phyloP scores from a whole-genome alignment of 805 yeast species.

The Candida corydali region DNA sequence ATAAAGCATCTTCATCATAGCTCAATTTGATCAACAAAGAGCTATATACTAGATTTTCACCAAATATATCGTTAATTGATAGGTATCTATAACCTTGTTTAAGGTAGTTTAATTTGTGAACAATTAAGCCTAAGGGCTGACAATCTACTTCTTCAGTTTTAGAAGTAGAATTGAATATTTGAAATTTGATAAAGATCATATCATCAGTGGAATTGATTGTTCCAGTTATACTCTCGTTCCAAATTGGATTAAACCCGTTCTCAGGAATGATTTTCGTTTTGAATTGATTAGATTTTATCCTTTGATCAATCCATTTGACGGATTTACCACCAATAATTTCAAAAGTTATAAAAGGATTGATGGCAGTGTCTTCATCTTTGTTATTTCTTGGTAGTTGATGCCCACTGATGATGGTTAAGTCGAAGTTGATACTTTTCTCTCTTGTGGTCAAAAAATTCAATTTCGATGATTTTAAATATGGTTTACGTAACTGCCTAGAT shows the following conservation, averaged over 20 bases:
- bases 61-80: conserved; percentile 70
- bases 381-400: conserved; percentile 78
- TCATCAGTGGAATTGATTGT: conserved; percentile 35
- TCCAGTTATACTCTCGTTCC: conserved; percentile 60
- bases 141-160: conserved; percentile 5
- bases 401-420: conserved; percentile 60
- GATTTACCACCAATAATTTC: conserved; percentile 51
- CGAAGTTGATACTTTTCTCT: conserved; percentile 13
- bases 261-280: conserved; percentile 37
- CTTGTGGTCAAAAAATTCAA: conserved; percentile 4
- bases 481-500: conserved; percentile 47
- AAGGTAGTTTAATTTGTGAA: conserved; percentile 58
- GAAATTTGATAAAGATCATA: conserved; percentile 54
- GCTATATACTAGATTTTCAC: conserved; percentile 64
- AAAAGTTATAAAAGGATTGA: conserved; percentile 60
- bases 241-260: conserved; percentile 85
- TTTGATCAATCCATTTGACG: conserved; percentile 18
- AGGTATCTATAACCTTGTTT: conserved; percentile 80
- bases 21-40: conserved; percentile 42
- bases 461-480: conserved; percentile 22
- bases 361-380: conserved; percentile 40
- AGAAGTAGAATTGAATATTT: conserved; percentile 36
- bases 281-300: conserved; percentile 14
- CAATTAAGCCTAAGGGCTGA: conserved; percentile 50
- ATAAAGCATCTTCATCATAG: conserved; percentile 12